Conservation (phyloP, 768 basidiomycete genomes). For the Phlebiopsis gigantea region DNA sequence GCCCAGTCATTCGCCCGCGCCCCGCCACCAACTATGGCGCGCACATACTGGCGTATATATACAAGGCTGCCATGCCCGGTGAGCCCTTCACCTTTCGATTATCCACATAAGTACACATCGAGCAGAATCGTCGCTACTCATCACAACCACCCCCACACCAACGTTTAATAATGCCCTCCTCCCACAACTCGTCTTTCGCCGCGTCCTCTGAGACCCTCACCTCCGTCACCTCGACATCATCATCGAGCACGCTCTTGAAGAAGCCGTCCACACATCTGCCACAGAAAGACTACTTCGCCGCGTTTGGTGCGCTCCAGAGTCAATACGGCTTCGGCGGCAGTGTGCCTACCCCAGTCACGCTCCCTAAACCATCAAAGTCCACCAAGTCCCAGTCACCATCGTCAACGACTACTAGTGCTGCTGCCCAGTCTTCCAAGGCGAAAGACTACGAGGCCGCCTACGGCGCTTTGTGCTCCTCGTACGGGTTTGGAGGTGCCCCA, state of each 20-base stretch:
- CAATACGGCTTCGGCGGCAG: conserved; percentile 22
- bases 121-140: background rate
- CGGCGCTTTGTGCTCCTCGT: background rate
- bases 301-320: conserved; percentile 22
- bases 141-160: background rate
- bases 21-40: background rate
- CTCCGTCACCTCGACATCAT: background rate
- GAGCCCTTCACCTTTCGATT: background rate
- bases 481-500: background rate
- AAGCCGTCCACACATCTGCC: background rate
- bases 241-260: background rate
- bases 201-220: background rate
- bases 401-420: no score
- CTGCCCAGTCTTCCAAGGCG: background rate
- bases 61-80: background rate
- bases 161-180: background rate
- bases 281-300: conserved; percentile 24
- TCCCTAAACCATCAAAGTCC: background rate
- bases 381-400: conserved; percentile 6
- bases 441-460: conserved; percentile 1
- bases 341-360: conserved; percentile 5
- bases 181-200: conserved; percentile 1
- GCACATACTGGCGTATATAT: background rate
- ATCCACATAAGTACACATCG: background rate
- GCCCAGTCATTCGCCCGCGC: background rate